Conservation (phyloP, 768 basidiomycete genomes). For the Tubosaeta brunneosetosa region DNA sequence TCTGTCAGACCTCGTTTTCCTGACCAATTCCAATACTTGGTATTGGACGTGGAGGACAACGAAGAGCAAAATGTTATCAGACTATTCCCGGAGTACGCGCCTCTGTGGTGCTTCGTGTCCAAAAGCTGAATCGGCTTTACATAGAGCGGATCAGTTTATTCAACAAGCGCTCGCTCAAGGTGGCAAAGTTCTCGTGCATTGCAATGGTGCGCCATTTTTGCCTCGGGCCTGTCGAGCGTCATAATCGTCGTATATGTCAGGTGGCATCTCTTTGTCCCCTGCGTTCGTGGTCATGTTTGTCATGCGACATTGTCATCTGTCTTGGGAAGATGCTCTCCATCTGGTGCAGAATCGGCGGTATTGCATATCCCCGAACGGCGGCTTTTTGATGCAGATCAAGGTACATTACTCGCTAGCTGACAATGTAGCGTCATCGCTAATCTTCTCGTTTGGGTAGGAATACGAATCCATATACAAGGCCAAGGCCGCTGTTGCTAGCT, state of each 20-base stretch:
- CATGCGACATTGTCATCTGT: constrained; percentile 77
- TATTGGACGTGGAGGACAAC: constrained; percentile 83
- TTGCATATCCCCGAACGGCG: constrained; percentile 89
- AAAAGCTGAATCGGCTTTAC: neutral
- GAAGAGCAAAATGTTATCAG: constrained; percentile 94
- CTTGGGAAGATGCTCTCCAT: constrained; percentile 87
- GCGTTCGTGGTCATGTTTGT: constrained; percentile 92
- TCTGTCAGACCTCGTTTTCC: constrained; percentile 84
- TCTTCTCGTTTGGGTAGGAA: constrained; percentile 47
- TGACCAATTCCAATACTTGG: constrained; percentile 71
- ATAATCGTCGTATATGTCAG: constrained; percentile 32
- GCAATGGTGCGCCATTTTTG: constrained; percentile 58
- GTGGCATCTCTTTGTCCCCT: constrained; percentile 83
- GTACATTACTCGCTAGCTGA: constrained; percentile 33
- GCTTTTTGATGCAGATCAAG: constrained; percentile 91
- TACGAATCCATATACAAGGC: constrained; percentile 92
- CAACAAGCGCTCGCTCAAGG: constrained; percentile 51
- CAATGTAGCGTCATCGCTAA: neutral
- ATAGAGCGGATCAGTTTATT: constrained; percentile 74
- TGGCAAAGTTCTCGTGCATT: constrained; percentile 83
- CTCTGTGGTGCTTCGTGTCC: neutral
- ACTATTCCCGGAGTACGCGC: constrained; percentile 73
- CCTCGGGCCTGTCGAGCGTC: neutral
- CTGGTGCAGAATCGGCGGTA: constrained; percentile 88
- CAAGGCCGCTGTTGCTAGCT: constrained; percentile 59